Evolutionary conservation across 768 basidiomycete species (phyloP).

Genomic region (Suillus luteus): DNA sequence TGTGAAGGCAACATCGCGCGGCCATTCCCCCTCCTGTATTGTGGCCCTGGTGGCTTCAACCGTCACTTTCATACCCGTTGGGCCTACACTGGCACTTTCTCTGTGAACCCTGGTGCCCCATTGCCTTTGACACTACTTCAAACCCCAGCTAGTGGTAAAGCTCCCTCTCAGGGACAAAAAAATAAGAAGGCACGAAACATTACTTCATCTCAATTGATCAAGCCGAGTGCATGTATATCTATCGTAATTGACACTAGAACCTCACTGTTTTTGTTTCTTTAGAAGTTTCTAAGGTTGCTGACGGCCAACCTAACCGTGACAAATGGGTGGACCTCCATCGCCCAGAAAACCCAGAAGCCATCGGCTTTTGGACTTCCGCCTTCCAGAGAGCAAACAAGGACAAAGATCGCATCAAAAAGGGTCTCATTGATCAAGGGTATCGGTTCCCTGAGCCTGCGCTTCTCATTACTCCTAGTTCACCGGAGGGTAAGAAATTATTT

Average conservation of each 20-base stretch:
- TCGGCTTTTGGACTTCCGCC: not conserved
- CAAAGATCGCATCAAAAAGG: too few relatives aligned
- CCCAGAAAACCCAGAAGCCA: not conserved
- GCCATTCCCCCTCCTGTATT: slow-evolving; percentile 7
- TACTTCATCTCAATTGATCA: not conserved
- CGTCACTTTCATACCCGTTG: slow-evolving; percentile 7
- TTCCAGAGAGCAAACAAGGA: slow-evolving; percentile 5
- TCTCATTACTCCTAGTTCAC: too few relatives aligned
- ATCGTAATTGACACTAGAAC: not conserved
- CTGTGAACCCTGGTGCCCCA: not conserved
- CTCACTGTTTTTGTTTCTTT: not conserved
- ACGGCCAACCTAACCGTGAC: not conserved
- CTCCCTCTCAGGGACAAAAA: not conserved
- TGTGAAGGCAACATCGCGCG: not conserved
- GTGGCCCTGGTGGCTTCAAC: slow-evolving; percentile 3
- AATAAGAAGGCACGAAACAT: not conserved
- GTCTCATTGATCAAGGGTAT: too few relatives aligned
- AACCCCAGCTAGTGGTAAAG: slow-evolving; percentile 1
- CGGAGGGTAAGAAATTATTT: slow-evolving; percentile 6
- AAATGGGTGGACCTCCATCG: slow-evolving; percentile 6
- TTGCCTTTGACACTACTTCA: not conserved
- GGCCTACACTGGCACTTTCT: slow-evolving; percentile 1
- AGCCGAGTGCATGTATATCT: not conserved
- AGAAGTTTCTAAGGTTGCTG: not conserved
- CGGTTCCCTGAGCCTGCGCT: too few relatives aligned